Evolutionary conservation across 768 basidiomycete species (phyloP), one percentile per base, ranked within the genome.

Genomic region (Tricholoma hemisulphureum): DNA sequence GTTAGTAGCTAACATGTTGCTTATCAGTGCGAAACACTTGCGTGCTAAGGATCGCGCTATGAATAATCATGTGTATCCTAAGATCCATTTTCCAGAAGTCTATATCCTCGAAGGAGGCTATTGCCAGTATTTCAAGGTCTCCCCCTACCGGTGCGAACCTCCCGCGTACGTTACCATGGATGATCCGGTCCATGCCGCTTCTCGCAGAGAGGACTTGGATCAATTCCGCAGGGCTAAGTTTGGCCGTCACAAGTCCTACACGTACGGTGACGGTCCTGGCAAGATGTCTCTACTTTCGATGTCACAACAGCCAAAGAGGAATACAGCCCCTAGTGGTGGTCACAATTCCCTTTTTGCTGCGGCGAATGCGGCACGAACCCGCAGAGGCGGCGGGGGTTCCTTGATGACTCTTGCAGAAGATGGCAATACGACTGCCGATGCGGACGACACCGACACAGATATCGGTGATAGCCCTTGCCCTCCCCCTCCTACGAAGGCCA

Each of bases 41-140:
- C 89, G 97, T 56, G 88, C 91, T 28, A 89, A 85, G 70, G 97
- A 99, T 68, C 88, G 97, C 48, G 83, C 88, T 1, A 74, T 90
- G 77, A 98, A 98, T 73, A 87, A 90, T 61, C 88, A 91, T 58
- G 72, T 85, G 18, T 99, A 99, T 70, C 97, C 97, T 4, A 89
- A 83, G 68, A 87, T 98, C 39, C 90, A 92, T 72, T 99, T 93
- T 68, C 97, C 97, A 0, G 97, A 99, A 74, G 84, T 98, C 16
- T 99, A 98, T 75, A 84, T 99, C 64, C 84, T 99, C 7, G 93
- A 97, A 74, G 97, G 97, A 34, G 97, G 97, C 11, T 99, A 98
- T 72, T 93, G 87, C 63, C 83, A 85, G 41, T 98, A 94, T 76
- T 97, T 81, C 76, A 84, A 86, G 63, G 73, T 77, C 21, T 88